These are phyloP conservation scores for Fraxinus ornus DNA, from an alignment of 305 asterid species.

Conservation along the genomic window DNA sequence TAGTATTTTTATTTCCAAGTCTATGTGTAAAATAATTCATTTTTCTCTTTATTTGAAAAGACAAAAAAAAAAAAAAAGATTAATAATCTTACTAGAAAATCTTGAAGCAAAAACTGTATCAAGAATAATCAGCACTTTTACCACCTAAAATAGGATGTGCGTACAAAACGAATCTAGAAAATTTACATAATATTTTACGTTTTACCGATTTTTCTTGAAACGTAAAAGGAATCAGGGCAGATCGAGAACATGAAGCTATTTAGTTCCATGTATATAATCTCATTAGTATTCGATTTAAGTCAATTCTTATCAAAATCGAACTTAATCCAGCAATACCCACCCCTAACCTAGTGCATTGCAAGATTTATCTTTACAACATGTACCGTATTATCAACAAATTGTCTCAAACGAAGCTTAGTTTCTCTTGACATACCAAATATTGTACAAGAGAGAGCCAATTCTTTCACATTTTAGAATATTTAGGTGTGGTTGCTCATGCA, in stretches of 20 bases:
- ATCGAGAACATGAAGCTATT: neutral
- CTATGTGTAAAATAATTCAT: neutral
- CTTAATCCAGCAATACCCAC: neutral
- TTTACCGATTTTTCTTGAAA: too few relatives aligned
- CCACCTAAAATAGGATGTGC: neutral
- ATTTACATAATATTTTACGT: neutral
- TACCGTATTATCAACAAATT: too few relatives aligned
- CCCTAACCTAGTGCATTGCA: neutral
- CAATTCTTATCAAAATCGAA: neutral
- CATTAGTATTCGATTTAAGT: neutral
- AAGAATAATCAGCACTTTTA: neutral
- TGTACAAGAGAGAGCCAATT: too few relatives aligned
- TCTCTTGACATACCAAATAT: too few relatives aligned
- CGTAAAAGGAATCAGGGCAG: neutral
- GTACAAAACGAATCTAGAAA: neutral
- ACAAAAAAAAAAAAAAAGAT: neutral
- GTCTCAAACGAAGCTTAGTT: too few relatives aligned
- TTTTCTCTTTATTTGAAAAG: neutral
- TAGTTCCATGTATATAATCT: neutral
- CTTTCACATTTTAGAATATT: too few relatives aligned
- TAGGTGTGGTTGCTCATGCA: too few relatives aligned
- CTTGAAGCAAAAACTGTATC: neutral
- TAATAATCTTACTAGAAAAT: neutral
- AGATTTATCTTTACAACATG: neutral
- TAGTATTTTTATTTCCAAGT: neutral